phyloP scores from a whole-genome alignment of 495 filamentous ascomycete genomes.

The Aspergillus coremiiformis region DNA sequence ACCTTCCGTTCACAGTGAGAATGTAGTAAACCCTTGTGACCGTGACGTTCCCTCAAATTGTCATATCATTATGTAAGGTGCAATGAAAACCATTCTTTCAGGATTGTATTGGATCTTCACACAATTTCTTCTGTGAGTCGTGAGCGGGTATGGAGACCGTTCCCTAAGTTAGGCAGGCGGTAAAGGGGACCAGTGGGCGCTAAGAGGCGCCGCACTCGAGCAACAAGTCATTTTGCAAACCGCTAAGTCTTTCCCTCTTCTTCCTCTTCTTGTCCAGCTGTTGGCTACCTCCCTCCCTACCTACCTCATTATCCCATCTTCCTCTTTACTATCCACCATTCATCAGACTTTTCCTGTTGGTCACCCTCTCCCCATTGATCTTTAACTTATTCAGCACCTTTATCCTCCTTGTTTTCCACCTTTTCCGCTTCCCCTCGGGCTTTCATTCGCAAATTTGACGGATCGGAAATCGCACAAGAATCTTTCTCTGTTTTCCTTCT shows the following conservation, averaged over 20 bases:
- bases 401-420: conserved; percentile 4
- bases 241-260: not conserved
- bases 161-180: not conserved
- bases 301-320: not conserved
- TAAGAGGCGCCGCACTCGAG: conserved; percentile 3
- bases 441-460: conserved; percentile 13
- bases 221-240: not conserved
- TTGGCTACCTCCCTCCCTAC: not conserved
- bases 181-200: not conserved
- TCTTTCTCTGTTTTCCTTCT: conserved; percentile 16
- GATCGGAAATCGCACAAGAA: conserved; percentile 27
- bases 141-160: not conserved
- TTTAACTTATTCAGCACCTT: not conserved
- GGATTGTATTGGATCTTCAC: too few species aligned
- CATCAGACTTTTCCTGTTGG: conserved; percentile 6
- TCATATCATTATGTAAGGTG: too few species aligned
- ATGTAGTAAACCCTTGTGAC: too few species aligned
- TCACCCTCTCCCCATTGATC: conserved; percentile 8
- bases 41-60: too few species aligned
- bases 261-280: not conserved
- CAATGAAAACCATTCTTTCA: too few species aligned
- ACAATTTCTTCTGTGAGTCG: too few species aligned
- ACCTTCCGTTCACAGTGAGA: not conserved
- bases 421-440: too few species aligned
- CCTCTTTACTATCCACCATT: conserved; percentile 17